These are phyloP conservation scores for Eutrema japonicum DNA, from an alignment of 345 rosid genomes.

Conservation along the genomic window DNA sequence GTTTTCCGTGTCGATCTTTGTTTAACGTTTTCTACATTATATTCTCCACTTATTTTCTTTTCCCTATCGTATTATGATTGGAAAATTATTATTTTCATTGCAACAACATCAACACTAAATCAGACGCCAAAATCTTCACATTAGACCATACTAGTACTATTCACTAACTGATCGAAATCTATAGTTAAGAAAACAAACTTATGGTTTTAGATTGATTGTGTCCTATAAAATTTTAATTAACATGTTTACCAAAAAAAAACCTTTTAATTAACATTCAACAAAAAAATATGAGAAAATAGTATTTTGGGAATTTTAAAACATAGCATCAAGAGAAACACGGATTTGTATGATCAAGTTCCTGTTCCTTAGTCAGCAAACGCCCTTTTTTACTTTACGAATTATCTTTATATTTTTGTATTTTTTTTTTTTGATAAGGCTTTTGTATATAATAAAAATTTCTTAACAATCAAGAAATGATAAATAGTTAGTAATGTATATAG, in stretches of 20 bases:
- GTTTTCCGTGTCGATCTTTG: conserved; percentile 42
- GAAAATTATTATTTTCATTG: conserved; percentile 16
- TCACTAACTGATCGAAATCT: neutral
- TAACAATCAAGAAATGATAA: conserved; percentile 2
- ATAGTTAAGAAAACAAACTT: neutral
- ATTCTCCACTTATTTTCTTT: conserved; percentile 22
- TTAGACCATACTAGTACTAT: neutral
- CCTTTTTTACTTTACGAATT: conserved; percentile 38
- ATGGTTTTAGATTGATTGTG: too few species aligned
- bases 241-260: too few species aligned
- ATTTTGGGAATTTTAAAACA: conserved; percentile 16
- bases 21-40: conserved; percentile 43
- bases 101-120: conserved; percentile 17
- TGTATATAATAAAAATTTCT: neutral
- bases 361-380: conserved; percentile 33
- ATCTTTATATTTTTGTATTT: conserved; percentile 11
- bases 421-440: neutral
- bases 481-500: neutral
- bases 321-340: conserved; percentile 32
- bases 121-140: conserved; percentile 15
- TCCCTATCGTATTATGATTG: conserved; percentile 7
- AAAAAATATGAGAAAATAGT: conserved; percentile 34
- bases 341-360: conserved; percentile 30
- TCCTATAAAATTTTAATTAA: neutral
- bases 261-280: neutral